These are phyloP conservation scores for Mycena citricolor DNA, from an alignment of 1,284 basidiomycete species.

Conservation along the genomic window DNA sequence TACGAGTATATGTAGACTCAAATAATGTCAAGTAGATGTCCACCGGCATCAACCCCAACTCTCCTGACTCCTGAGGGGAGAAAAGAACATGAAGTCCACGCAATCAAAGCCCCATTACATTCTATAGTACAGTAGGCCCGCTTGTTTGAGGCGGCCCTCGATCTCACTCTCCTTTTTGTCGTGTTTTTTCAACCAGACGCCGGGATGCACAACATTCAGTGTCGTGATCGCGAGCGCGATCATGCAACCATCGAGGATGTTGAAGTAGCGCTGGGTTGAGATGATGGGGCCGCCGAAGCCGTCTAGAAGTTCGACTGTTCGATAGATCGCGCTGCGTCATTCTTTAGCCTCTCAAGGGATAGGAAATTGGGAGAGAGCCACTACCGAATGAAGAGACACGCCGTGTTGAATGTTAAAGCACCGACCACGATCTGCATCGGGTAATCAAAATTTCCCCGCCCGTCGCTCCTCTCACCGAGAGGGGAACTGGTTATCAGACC, in stretches of 20 bases:
- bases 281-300: slow-evolving; percentile 27
- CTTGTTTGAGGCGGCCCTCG: slow-evolving; percentile 8
- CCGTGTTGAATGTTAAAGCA: slow-evolving; percentile 33
- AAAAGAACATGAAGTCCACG: no score
- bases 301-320: slow-evolving; percentile 36
- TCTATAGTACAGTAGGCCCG: slow-evolving; percentile 12
- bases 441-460: slow-evolving; percentile 15
- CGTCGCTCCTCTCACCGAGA: slow-evolving; percentile 6
- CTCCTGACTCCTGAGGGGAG: no score
- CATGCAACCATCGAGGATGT: slow-evolving; percentile 26
- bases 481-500: not conserved
- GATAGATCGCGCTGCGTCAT: slow-evolving; percentile 34
- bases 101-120: slow-evolving; percentile 1
- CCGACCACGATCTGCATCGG: slow-evolving; percentile 29
- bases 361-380: not conserved
- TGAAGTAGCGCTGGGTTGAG: slow-evolving; percentile 6
- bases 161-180: slow-evolving; percentile 7
- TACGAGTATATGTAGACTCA: no score
- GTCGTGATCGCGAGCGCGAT: slow-evolving; percentile 29
- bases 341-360: not conserved
- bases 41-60: no score
- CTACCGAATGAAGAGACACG: slow-evolving; percentile 35
- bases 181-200: slow-evolving; percentile 31
- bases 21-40: no score
- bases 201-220: slow-evolving; percentile 31